phyloP scores from a whole-genome alignment of 73 alveolate genomes.

The Urostyla sp. region DNA sequence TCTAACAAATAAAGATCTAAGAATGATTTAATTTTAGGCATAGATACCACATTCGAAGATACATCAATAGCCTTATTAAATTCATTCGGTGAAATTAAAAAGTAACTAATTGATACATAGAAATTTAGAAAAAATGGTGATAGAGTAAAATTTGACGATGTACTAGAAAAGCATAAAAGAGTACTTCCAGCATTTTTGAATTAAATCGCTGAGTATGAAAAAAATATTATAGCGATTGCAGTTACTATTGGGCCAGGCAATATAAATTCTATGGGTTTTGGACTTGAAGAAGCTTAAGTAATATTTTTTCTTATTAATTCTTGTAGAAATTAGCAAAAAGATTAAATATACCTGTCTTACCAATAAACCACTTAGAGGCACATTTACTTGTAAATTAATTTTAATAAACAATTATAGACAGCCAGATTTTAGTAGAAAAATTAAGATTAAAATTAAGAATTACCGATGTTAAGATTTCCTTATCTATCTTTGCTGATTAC shows the following conservation, averaged over 20 bases:
- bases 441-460: neutral
- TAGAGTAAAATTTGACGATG: conserved; percentile 36
- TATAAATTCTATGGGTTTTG: conserved; percentile 7
- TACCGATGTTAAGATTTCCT: conserved; percentile 29
- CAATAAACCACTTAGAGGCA: conserved; percentile 63
- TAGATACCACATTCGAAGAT: conserved; percentile 46
- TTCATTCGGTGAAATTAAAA: conserved; percentile 27
- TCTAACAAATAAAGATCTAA: neutral
- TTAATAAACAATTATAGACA: neutral
- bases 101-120: neutral
- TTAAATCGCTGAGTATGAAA: neutral
- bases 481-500: conserved; percentile 34
- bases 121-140: conserved; percentile 6
- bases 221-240: conserved; percentile 41
- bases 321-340: conserved; percentile 52
- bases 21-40: conserved; percentile 42
- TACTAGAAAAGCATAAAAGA: neutral
- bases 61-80: conserved; percentile 28
- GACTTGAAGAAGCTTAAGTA: conserved; percentile 47
- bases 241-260: conserved; percentile 70
- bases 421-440: conserved; percentile 16
- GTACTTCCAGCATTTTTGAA: neutral
- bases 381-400: conserved; percentile 40
- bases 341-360: conserved; percentile 47
- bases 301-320: neutral